A percentile compares a stretch with the other conserved stretches of the same genome.
Evolutionary conservation across 768 basidiomycete species (phyloP).

Genomic region (Peribolospora baueri): DNA sequence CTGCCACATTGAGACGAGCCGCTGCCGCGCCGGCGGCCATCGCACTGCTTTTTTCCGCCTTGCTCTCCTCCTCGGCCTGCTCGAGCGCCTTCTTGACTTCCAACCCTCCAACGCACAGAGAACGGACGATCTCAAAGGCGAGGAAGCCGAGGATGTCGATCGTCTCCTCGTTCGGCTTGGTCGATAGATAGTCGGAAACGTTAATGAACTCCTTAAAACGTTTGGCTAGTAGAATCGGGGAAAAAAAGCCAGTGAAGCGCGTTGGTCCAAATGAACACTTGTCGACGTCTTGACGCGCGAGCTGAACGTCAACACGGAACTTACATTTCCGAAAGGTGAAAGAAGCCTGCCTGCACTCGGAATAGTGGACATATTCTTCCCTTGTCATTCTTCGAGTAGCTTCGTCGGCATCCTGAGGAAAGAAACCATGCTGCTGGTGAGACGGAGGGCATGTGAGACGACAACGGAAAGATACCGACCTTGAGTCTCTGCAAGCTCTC

Average conservation of each 20-base stretch:
- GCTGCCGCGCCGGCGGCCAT: too few species aligned
- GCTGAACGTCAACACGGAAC: conserved; percentile 6
- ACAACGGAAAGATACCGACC: conserved; percentile 20
- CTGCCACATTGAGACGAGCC: too few species aligned
- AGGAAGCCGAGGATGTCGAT: conserved; percentile 92
- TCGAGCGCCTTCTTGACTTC: conserved; percentile 58
- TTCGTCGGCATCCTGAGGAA: conserved; percentile 66
- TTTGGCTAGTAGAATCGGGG: conserved; percentile 33
- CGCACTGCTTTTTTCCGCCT: too few species aligned
- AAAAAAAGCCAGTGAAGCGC: neutral
- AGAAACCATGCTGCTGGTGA: neutral
- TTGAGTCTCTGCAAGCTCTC: conserved; percentile 71
- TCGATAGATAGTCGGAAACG: conserved; percentile 58
- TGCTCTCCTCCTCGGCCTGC: conserved; percentile 27
- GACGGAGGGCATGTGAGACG: neutral
- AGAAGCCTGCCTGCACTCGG: conserved; percentile 83
- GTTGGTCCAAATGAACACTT: neutral
- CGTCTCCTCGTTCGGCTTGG: conserved; percentile 79
- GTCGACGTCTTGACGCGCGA: neutral
- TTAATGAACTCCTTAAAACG: conserved; percentile 88
- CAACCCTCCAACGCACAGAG: conserved; percentile 66
- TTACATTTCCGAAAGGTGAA: conserved; percentile 90
- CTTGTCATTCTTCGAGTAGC: conserved; percentile 85
- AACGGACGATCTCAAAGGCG: conserved; percentile 89
- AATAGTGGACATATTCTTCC: conserved; percentile 91